Evolutionary conservation across 1,284 basidiomycete genomes (phyloP), one percentile per base, ranked within the genome.

Genomic region (Thecaphora frezii): DNA sequence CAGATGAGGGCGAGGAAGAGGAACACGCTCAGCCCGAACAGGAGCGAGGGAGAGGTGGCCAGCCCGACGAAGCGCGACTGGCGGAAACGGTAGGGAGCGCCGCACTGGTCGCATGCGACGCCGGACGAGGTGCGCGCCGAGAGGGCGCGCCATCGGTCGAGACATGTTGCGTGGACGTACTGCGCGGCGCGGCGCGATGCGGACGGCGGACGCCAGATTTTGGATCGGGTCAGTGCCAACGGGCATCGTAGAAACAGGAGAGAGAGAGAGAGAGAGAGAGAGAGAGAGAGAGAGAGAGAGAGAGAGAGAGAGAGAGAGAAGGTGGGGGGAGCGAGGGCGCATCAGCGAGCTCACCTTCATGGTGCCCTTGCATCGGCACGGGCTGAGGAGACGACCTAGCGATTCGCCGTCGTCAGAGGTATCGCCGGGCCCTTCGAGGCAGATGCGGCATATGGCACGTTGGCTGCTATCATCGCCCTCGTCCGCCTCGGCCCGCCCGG

Each of bases 141-240:
- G 14, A 58, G 43, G 1, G 54, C 46, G 5, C 74, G 59, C 74
- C 74, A 76, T 10, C 53, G 48, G 21, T 73, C 67, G 16, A 76
- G 51, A 52, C 74, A 76, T n/a, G 60, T 62, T n/a, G 68, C 59
- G 41, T 76, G 74, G 23, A 76, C 72, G 43, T 68, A 76, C 54
- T 71, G 30, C 7, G 8, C 33, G 33, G 16, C 12, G n/a, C n/a
- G n/a, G n/a, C n/a, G n/a, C n/a, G n/a, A n/a, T n/a, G n/a, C n/a
- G n/a, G n/a, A n/a, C n/a, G n/a, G n/a, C n/a, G n/a, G n/a, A n/a
- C n/a, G n/a, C n/a, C n/a, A n/a, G n/a, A n/a, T n/a, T n/a, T n/a
- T n/a, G n/a, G n/a, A n/a, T n/a, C n/a, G n/a, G n/a, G n/a, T n/a
- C n/a, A n/a, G n/a, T n/a, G n/a, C n/a, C n/a, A n/a, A n/a, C n/a